Evolutionary conservation across 2,329 filamentous ascomycete genomes (phyloP).

Genomic region (Alternaria panax): DNA sequence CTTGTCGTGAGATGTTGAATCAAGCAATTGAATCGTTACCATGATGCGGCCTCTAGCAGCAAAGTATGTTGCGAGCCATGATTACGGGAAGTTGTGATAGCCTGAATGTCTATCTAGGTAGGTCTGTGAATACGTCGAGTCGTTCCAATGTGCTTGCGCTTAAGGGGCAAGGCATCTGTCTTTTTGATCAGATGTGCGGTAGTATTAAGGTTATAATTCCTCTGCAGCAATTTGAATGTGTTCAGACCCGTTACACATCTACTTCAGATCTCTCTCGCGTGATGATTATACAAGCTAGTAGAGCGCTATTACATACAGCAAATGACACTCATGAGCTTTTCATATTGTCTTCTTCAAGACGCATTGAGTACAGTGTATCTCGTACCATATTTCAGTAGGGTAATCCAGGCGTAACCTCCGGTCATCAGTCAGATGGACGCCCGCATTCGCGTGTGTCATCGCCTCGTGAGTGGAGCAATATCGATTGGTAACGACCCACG

Average conservation of each 20-base stretch:
- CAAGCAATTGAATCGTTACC: neutral
- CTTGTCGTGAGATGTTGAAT: neutral
- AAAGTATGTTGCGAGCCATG: neutral
- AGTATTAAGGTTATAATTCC: neutral
- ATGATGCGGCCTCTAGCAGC: neutral
- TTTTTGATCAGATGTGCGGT: neutral
- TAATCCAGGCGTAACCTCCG: neutral
- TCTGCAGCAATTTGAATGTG: neutral
- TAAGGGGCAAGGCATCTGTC: neutral
- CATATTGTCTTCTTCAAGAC: neutral
- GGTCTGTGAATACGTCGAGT: neutral
- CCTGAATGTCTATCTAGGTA: neutral
- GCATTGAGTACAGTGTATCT: neutral
- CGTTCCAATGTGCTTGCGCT: neutral
- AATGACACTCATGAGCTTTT: neutral
- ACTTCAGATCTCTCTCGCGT: neutral
- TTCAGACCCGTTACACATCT: neutral
- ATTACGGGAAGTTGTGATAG: neutral
- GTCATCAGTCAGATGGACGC: neutral
- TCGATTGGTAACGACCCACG: neutral
- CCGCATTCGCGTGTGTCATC: neutral
- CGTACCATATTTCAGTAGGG: neutral
- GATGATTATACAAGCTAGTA: neutral
- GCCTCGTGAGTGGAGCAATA: neutral
- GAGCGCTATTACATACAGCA: neutral